These are phyloP conservation scores for Beauveria medogensis DNA, from an alignment of 2,329 filamentous ascomycete species.

Conservation along the genomic window DNA sequence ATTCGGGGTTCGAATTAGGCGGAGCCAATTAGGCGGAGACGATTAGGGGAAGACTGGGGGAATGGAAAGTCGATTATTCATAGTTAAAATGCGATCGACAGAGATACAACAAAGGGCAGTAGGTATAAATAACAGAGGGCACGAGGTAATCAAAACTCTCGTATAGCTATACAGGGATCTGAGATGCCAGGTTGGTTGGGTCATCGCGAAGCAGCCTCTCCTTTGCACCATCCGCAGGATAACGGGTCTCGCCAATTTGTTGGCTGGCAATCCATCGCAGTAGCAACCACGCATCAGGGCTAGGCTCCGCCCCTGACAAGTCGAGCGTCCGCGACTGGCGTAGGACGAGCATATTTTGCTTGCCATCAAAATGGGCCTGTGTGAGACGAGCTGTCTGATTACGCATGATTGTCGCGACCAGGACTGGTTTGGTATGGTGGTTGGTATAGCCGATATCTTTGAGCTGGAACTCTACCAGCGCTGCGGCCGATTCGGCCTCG, in stretches of 20 bases:
- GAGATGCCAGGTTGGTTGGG: too few relatives aligned
- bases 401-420: neutral
- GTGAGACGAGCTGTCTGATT: neutral
- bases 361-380: neutral
- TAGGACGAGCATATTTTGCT: neutral
- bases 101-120: too few relatives aligned
- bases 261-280: constrained; percentile 1
- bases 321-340: neutral
- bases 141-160: too few relatives aligned
- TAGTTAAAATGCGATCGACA: too few relatives aligned
- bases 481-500: neutral
- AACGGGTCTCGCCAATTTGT: neutral
- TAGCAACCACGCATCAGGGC: neutral
- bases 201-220: too few relatives aligned
- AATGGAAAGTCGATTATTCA: too few relatives aligned
- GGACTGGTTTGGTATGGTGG: neutral
- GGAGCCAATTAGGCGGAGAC: rapidly evolving
- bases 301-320: neutral
- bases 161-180: too few relatives aligned
- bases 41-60: too few relatives aligned
- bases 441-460: neutral
- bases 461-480: neutral
- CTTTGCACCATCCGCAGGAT: neutral
- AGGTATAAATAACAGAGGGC: too few relatives aligned
- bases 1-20: too few relatives aligned